Evolutionary conservation across 176 grass and related monocot genomes (phyloP), one percentile per base, ranked within the genome.

Genomic region (Oryza glaberrima): DNA sequence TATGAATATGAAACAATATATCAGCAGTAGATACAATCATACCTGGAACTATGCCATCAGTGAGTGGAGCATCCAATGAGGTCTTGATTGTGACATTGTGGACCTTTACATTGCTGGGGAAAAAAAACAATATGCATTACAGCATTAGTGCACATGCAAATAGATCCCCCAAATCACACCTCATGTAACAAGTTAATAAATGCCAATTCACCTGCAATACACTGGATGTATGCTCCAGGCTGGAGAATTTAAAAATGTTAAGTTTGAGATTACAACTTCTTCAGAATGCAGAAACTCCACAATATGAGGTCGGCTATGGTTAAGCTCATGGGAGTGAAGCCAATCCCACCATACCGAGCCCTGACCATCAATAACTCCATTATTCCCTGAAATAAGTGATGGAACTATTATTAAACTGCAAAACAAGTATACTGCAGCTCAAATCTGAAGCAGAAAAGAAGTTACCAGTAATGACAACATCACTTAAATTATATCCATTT

Each of bases 161-260:
- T 36, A 69, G 68, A 83, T 22, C 58, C 40, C 36, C 23, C 15
- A 41, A 85, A 85, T 41, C 63, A 38, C 7, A 84, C 40, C 45
- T 77, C 16, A 84, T 3, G 63, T 46, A 72, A 45, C 51, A 34
- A 77, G 47, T n/a, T 70, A 60, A 48, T 52, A 68, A 67, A 78
- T 67, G 48, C 65, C 9, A 78, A 64, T 67, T 14, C 74, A 97
- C 95, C 92, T 90, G 76, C 92, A 91, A 64, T 95, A 98, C 5
- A 88, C 88, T 20, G 92, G 90, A 88, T 98, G 95, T 81, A 98
- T 95, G 74, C 90, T 94, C 93, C 95, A 98, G 26, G 93, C 95
- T 77, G 95, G 91, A 35, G 93, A 90, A 85, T 98, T 86, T 14
- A 98, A 76, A 79, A 98, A 93, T 35, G 88, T 88, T 75, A 98